Evolutionary conservation across 352 stramenopile species (phyloP).

Genomic region (Hyaloperonospora arabidopsidis): DNA sequence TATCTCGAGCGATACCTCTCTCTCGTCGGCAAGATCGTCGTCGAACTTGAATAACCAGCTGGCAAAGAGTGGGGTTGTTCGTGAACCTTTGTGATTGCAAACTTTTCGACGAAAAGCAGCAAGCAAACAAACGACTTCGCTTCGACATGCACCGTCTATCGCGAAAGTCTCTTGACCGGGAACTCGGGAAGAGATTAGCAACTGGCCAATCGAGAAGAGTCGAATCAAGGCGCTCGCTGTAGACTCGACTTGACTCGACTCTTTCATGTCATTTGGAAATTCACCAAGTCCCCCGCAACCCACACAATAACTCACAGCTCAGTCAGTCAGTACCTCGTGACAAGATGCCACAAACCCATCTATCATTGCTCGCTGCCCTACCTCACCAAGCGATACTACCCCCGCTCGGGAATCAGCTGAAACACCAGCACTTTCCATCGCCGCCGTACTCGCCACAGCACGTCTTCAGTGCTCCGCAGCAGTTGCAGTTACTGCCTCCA

Average conservation of each 20-base stretch:
- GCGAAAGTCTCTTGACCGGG: conserved; percentile 14
- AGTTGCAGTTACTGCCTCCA: conserved; percentile 3
- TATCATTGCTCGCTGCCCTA: conserved; percentile 17
- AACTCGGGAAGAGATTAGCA: conserved; percentile 18
- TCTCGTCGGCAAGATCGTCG: no score
- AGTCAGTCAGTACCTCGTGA: not conserved
- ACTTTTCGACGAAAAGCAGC: not conserved
- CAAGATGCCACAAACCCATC: conserved; percentile 26
- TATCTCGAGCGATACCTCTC: no score
- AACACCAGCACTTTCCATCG: conserved; percentile 27
- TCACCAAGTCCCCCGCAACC: conserved; percentile 3
- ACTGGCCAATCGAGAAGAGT: conserved; percentile 4
- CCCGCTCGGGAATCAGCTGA: conserved; percentile 21
- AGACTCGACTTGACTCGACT: not conserved
- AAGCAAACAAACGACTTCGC: not conserved
- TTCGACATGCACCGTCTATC: not conserved
- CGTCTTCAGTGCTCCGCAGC: conserved; percentile 7
- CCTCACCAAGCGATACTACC: conserved; percentile 21
- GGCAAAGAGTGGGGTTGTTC: not conserved
- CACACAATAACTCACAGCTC: not conserved
- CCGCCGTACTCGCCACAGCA: conserved; percentile 19
- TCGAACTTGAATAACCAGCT: no score
- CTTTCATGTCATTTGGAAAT: conserved; percentile 28
- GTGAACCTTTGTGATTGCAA: not conserved
- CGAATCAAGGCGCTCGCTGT: conserved; percentile 22